Percentiles rank a stretch among this genome's conserved stretches.
Evolutionary conservation across 768 basidiomycete genomes (phyloP).

Genomic region (Holtermanniella nyarrowii): DNA sequence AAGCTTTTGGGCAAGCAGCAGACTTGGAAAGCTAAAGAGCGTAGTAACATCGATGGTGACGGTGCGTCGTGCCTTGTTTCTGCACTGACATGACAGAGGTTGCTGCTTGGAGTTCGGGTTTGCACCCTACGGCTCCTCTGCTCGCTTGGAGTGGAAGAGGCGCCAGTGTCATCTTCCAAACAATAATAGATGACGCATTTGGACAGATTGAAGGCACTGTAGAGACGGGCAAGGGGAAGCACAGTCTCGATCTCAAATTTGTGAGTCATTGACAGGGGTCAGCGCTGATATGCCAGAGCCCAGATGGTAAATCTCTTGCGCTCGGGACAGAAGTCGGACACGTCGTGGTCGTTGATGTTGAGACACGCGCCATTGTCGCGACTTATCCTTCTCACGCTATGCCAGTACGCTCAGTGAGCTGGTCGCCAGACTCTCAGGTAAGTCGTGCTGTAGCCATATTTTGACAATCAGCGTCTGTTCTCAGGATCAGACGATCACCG

Average conservation of each 20-base stretch:
- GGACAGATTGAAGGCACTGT: slow-evolving; percentile 11
- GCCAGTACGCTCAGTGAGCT: slow-evolving; percentile 73
- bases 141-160: slow-evolving; percentile 38
- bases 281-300: slow-evolving; percentile 51
- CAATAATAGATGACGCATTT: slow-evolving; percentile 8
- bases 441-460: slow-evolving; percentile 3
- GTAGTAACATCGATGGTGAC: slow-evolving; percentile 52
- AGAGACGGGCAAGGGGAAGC: slow-evolving; percentile 39
- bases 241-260: slow-evolving; percentile 39
- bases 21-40: slow-evolving; percentile 52
- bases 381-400: slow-evolving; percentile 83
- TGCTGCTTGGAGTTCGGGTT: slow-evolving; percentile 72
- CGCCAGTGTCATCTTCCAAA: slow-evolving; percentile 25
- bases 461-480: slow-evolving; percentile 55
- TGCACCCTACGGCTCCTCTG: slow-evolving; percentile 50
- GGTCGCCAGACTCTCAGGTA: slow-evolving; percentile 83
- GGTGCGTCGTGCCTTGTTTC: slow-evolving; percentile 46
- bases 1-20: slow-evolving; percentile 57
- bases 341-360: slow-evolving; percentile 73
- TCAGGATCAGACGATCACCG: slow-evolving; percentile 90
- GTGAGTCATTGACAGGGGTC: slow-evolving; percentile 48
- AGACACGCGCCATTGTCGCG: slow-evolving; percentile 53
- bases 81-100: slow-evolving; percentile 6
- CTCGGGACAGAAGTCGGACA: slow-evolving; percentile 79
- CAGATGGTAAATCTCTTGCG: slow-evolving; percentile 72